Evolutionary conservation across 140 eudicot genomes (phyloP).

Genomic region (Anethum foeniculum): DNA sequence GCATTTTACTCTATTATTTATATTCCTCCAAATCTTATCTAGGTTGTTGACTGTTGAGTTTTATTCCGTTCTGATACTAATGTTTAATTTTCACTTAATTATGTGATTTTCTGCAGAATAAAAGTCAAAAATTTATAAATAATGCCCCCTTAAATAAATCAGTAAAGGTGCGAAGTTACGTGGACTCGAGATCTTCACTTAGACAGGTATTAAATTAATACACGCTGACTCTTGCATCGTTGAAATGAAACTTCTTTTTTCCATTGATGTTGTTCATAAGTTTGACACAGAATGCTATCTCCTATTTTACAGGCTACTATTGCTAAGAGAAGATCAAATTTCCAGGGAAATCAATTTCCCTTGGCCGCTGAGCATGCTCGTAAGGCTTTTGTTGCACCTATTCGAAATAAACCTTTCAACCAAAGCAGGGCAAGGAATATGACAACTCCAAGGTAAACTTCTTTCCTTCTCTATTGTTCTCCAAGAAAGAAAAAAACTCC

Average conservation of each 20-base stretch:
- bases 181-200: constrained; percentile 74
- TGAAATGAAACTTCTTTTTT: background rate
- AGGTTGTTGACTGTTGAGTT: background rate
- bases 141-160: constrained; percentile 51
- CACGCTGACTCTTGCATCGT: background rate
- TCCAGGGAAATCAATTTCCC: constrained; percentile 69
- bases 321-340: constrained; percentile 69
- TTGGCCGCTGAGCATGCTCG: constrained; percentile 71
- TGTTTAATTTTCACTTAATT: background rate
- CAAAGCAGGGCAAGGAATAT: constrained; percentile 41
- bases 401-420: constrained; percentile 43
- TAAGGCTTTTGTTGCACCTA: constrained; percentile 70
- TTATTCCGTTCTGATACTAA: background rate
- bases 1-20: no score
- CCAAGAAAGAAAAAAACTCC: background rate
- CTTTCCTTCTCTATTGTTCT: background rate
- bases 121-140: constrained; percentile 33
- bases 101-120: constrained; percentile 42
- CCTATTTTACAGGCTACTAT: constrained; percentile 53
- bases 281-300: background rate
- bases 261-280: background rate
- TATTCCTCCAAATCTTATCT: background rate
- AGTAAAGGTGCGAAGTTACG: constrained; percentile 40
- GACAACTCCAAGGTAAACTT: constrained; percentile 56
- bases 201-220: constrained; percentile 57